phyloP scores from a whole-genome alignment of 768 basidiomycete species.

The Hirschioporus abietinus region DNA sequence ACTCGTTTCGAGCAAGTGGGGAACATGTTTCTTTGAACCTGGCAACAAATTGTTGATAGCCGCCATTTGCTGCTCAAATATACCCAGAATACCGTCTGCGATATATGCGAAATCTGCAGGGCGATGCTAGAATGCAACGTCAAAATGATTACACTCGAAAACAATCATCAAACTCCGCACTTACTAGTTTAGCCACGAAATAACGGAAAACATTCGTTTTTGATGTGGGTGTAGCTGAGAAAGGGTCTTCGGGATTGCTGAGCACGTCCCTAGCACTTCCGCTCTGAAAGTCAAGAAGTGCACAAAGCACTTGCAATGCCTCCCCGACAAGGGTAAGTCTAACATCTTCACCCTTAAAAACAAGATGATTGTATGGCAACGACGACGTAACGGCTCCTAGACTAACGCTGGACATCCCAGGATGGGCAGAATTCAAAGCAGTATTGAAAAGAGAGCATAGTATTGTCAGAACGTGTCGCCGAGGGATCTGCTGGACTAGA shows the following conservation, averaged over 20 bases:
- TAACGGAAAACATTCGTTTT: conserved; percentile 88
- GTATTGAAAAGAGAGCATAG: conserved; percentile 94
- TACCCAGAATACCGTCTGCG: conserved; percentile 59
- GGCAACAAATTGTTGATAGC: conserved; percentile 73
- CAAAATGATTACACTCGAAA: conserved; percentile 11
- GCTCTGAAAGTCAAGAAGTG: conserved; percentile 76
- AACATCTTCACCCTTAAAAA: conserved; percentile 85
- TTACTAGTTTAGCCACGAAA: conserved; percentile 84
- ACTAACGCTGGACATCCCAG: conserved; percentile 36
- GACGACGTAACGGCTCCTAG: conserved; percentile 71
- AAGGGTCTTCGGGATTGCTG: conserved; percentile 36
- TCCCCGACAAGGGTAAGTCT: conserved; percentile 65
- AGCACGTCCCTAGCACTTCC: conserved; percentile 58
- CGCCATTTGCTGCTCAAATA: conserved; percentile 72
- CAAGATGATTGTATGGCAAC: conserved; percentile 84
- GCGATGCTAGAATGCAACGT: conserved; percentile 58
- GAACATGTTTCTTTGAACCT: conserved; percentile 77
- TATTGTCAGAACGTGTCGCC: conserved; percentile 84
- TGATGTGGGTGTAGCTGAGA: conserved; percentile 44
- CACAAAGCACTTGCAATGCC: conserved; percentile 73
- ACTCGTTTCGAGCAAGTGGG: conserved; percentile 82
- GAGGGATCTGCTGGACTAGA: conserved; percentile 67
- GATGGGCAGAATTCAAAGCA: conserved; percentile 61
- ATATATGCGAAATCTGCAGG: conserved; percentile 86
- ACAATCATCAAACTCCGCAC: conserved; percentile 20